phyloP scores from a whole-genome alignment of 345 rosid genomes.

The Schrenkiella parvula region DNA sequence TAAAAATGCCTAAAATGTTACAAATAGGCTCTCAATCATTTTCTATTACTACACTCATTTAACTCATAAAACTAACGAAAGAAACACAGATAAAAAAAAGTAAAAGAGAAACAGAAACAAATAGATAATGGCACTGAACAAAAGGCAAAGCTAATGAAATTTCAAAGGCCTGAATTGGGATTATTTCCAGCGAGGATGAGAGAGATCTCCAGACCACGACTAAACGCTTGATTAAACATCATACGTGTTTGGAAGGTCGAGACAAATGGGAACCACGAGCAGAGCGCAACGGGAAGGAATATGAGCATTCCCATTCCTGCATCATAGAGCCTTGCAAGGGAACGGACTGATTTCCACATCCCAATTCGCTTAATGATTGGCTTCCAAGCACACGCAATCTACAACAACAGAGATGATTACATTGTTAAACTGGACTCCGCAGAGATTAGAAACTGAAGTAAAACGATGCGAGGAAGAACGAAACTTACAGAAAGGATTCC shows the following conservation, averaged over 20 bases:
- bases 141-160: neutral
- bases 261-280: slow-evolving; percentile 94
- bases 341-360: slow-evolving; percentile 84
- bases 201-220: slow-evolving; percentile 90
- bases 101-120: neutral
- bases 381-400: slow-evolving; percentile 97
- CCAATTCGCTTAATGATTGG: slow-evolving; percentile 69
- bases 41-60: neutral
- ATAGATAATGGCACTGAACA: neutral
- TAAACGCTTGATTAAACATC: slow-evolving; percentile 97
- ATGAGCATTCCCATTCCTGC: slow-evolving; percentile 97
- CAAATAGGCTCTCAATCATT: slow-evolving; percentile 3
- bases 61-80: neutral
- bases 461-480: neutral
- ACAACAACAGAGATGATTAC: slow-evolving; percentile 18
- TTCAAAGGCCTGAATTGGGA: slow-evolving; percentile 56
- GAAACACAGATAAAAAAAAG: neutral
- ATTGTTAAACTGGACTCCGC: neutral
- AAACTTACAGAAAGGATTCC: slow-evolving; percentile 79
- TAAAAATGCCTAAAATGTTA: neutral
- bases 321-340: slow-evolving; percentile 80
- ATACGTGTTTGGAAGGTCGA: slow-evolving; percentile 97
- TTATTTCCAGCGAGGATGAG: slow-evolving; percentile 97
- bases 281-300: slow-evolving; percentile 76
- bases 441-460: neutral